Evolutionary conservation across 2,329 filamentous ascomycete genomes (phyloP).

Genomic region (Colletotrichum limetticola): DNA sequence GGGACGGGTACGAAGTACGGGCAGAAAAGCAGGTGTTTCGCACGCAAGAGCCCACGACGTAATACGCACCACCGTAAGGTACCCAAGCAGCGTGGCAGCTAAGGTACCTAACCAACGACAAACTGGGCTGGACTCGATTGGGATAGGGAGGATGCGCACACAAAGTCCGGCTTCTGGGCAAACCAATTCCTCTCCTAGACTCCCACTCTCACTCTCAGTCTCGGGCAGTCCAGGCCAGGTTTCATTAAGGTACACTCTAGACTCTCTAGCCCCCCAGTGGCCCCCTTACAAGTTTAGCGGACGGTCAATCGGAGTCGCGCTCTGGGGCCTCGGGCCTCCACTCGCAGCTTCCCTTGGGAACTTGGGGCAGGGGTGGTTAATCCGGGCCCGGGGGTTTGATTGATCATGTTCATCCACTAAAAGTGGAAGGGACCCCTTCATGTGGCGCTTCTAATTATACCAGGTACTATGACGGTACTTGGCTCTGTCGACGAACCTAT

Average conservation of each 20-base stretch:
- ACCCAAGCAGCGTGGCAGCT: too few relatives aligned
- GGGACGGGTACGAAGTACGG: constrained; percentile 8
- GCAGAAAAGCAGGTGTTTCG: constrained; percentile 36
- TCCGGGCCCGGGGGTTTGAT: constrained; percentile 16
- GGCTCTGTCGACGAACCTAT: background rate
- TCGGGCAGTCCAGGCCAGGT: constrained; percentile 29
- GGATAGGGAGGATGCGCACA: constrained; percentile 27
- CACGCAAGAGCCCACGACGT: constrained; percentile 34
- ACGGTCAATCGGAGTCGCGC: constrained; percentile 29
- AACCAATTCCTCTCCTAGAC: background rate
- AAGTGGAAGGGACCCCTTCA: constrained; percentile 15
- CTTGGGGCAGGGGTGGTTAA: constrained; percentile 20
- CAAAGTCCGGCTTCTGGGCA: constrained; percentile 11
- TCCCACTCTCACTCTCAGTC: too few relatives aligned
- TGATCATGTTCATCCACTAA: constrained; percentile 15
- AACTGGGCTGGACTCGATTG: constrained; percentile 27
- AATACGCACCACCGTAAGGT: constrained; percentile 25
- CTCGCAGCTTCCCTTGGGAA: background rate
- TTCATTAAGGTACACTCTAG: constrained; percentile 32
- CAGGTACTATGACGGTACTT: background rate
- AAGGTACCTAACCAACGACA: constrained; percentile 10
- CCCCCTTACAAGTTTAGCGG: constrained; percentile 9
- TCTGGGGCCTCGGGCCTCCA: constrained; percentile 21
- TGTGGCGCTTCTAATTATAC: constrained; percentile 5
- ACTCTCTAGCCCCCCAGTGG: background rate